Conservation (phyloP, 1,139 yeast genomes). For the Candida sanyaensis region DNA sequence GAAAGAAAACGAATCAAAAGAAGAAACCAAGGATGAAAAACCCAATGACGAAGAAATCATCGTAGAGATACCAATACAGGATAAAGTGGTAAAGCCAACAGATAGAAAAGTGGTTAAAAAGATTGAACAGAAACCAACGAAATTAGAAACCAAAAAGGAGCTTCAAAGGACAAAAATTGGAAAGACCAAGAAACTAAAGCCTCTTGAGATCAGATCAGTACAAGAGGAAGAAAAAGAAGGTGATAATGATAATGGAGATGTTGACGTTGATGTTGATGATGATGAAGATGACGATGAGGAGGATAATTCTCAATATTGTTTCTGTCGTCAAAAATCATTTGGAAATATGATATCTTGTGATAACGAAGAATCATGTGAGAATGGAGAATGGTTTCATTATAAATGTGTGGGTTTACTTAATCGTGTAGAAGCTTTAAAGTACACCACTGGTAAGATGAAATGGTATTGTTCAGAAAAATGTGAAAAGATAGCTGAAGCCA, state of each 20-base stretch:
- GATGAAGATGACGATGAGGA: constrained; percentile 14
- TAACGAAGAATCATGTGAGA: constrained; percentile 40
- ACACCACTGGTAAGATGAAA: constrained; percentile 34
- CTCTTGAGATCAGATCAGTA: constrained; percentile 1
- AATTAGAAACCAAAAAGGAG: constrained; percentile 2
- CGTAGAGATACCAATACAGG: constrained; percentile 26
- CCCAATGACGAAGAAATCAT: constrained; percentile 27
- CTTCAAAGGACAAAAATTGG: constrained; percentile 4
- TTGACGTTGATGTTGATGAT: too few species aligned
- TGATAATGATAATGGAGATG: too few species aligned
- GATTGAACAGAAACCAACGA: constrained; percentile 3
- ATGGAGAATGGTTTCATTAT: constrained; percentile 54
- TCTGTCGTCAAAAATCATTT: constrained; percentile 46
- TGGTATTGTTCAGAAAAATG: constrained; percentile 48
- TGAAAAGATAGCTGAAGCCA: constrained; percentile 20
- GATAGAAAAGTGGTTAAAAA: constrained; percentile 8
- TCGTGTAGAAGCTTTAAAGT: constrained; percentile 42
- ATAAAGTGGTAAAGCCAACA: constrained; percentile 9
- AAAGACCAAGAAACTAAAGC: background rate
- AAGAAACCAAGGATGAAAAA: constrained; percentile 15
- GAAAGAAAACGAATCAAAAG: constrained; percentile 17
- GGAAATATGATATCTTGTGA: constrained; percentile 54
- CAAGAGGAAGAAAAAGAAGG: constrained; percentile 11
- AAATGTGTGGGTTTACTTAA: constrained; percentile 47
- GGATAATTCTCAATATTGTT: constrained; percentile 35